Conservation (phyloP, 208 protist genomes). For the Lotmaria passim region DNA sequence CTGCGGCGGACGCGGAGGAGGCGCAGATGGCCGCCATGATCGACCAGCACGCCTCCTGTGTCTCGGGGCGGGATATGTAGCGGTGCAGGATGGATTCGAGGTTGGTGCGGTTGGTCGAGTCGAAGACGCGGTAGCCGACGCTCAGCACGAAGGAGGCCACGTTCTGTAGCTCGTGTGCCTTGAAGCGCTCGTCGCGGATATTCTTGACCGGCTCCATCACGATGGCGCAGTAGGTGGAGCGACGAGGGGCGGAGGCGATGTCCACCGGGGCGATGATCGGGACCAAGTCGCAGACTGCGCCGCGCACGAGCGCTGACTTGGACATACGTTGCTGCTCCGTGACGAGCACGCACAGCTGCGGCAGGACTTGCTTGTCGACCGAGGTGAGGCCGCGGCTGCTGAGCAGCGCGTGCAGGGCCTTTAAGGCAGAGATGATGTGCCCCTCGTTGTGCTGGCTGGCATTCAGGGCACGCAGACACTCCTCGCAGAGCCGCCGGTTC, state of each 20-base stretch:
- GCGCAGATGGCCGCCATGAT: conserved; percentile 85
- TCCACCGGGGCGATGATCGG: conserved; percentile 86
- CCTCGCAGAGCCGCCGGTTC: conserved; percentile 79
- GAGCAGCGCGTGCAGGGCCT: conserved; percentile 79
- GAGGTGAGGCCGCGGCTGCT: conserved; percentile 70
- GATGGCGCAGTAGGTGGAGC: conserved; percentile 81
- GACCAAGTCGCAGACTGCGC: conserved; percentile 86
- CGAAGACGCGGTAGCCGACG: conserved; percentile 82
- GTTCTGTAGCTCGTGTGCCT: conserved; percentile 81
- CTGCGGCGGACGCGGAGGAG: conserved; percentile 23
- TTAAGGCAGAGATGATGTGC: conserved; percentile 76
- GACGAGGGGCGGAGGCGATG: conserved; percentile 61
- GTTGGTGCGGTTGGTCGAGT: conserved; percentile 85
- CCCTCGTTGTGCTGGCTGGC: conserved; percentile 84
- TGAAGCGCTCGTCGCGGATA: conserved; percentile 83
- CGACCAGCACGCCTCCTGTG: conserved; percentile 88
- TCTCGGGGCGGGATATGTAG: conserved; percentile 84
- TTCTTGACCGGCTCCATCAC: conserved; percentile 94
- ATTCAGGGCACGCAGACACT: conserved; percentile 78
- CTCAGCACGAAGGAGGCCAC: conserved; percentile 82
- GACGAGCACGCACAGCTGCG: conserved; percentile 84
- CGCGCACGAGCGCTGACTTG: conserved; percentile 76
- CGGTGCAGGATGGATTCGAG: conserved; percentile 87
- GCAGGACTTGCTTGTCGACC: conserved; percentile 78
- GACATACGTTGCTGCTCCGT: conserved; percentile 87